Conservation (phyloP, 78 protist genomes). For the Isochrysis galbana region DNA sequence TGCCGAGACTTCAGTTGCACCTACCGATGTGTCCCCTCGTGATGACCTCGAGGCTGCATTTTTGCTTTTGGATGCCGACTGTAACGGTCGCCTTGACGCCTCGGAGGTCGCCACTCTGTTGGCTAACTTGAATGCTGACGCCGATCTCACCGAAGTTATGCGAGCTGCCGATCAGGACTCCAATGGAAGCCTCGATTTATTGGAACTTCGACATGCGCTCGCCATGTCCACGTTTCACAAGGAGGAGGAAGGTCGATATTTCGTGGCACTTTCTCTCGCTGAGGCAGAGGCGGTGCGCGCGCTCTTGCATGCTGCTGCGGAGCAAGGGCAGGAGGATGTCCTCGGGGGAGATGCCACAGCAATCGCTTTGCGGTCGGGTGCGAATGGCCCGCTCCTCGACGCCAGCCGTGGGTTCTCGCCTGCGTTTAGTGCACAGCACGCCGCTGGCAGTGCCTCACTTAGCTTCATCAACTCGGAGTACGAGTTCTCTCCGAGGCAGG, state of each 20-base stretch:
- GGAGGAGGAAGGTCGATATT: not conserved
- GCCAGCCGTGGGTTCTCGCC: not conserved
- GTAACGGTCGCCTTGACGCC: too few species aligned
- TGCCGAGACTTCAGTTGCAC: too few species aligned
- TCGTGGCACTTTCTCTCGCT: conserved; percentile 60
- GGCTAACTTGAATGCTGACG: too few species aligned
- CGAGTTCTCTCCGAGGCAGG: not conserved
- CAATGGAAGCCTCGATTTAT: not conserved
- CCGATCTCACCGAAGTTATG: too few species aligned
- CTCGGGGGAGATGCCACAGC: not conserved
- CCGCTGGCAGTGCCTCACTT: not conserved
- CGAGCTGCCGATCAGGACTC: not conserved
- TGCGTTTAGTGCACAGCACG: not conserved
- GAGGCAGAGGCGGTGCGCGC: conserved; percentile 73
- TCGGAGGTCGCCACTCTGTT: too few species aligned
- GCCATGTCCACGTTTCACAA: too few species aligned
- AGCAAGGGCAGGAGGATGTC: not conserved
- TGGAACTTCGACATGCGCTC: not conserved
- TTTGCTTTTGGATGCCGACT: too few species aligned
- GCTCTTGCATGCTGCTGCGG: conserved; percentile 30
- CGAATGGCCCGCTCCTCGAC: not conserved
- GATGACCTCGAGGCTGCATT: too few species aligned
- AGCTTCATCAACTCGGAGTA: not conserved
- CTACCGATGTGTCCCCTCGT: too few species aligned
- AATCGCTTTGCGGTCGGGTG: not conserved